These are phyloP conservation scores for Claviceps digitariae DNA, from an alignment of 2,329 filamentous ascomycete genomes.

Conservation along the genomic window DNA sequence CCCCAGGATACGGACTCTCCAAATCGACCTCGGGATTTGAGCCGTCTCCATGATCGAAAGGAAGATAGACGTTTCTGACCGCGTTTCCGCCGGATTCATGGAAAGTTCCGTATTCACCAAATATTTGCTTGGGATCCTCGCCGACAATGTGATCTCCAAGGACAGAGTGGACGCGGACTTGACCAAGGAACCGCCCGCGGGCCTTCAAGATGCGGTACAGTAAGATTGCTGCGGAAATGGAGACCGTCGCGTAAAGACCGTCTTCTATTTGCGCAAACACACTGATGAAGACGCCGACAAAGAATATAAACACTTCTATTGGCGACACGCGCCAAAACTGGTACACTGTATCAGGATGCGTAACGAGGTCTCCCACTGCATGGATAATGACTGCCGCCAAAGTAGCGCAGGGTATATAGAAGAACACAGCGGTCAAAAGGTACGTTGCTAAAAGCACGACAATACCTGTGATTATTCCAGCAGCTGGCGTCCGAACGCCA, in stretches of 20 bases:
- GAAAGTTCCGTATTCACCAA: conserved; percentile 45
- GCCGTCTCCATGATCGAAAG: conserved; percentile 75
- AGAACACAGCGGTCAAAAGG: conserved; percentile 77
- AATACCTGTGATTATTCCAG: conserved; percentile 73
- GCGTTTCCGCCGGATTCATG: conserved; percentile 31
- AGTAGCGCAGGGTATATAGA: conserved; percentile 73
- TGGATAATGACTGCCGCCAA: conserved; percentile 89
- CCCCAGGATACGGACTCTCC: conserved; percentile 72
- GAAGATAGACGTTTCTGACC: conserved; percentile 70
- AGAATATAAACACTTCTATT: conserved; percentile 82
- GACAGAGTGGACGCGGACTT: conserved; percentile 56
- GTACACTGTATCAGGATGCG: conserved; percentile 79
- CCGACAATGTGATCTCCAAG: conserved; percentile 61
- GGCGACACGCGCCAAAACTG: conserved; percentile 93
- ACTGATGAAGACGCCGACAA: conserved; percentile 80
- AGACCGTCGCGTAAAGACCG: conserved; percentile 80
- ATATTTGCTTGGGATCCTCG: conserved; percentile 33
- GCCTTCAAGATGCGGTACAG: conserved; percentile 76
- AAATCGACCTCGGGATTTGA: conserved; percentile 74
- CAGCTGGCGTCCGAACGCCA: conserved; percentile 81
- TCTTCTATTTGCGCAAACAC: conserved; percentile 82
- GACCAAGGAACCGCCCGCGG: conserved; percentile 68
- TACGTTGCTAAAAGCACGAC: conserved; percentile 87
- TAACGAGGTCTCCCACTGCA: conserved; percentile 85
- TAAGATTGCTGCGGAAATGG: conserved; percentile 61